phyloP scores from a whole-genome alignment of 1,284 basidiomycete species.

The Laetiporus sulphureus region DNA sequence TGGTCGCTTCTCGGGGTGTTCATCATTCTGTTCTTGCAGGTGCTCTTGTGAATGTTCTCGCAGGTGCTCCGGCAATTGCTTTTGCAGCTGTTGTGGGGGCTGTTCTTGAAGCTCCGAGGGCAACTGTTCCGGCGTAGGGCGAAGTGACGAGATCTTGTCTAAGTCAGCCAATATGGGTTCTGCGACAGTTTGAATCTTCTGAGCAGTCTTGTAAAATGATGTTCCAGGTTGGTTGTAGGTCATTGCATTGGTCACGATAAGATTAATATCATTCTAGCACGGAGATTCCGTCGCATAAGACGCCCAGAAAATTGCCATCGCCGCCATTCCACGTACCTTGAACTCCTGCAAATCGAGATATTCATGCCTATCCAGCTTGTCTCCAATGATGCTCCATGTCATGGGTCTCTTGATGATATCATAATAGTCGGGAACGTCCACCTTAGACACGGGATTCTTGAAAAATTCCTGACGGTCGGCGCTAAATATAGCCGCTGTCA shows the following conservation, averaged over 20 bases:
- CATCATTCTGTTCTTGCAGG: no score
- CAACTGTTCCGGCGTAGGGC: neutral
- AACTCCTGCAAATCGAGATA: slow-evolving; percentile 78
- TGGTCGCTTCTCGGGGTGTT: no score
- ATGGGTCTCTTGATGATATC: slow-evolving; percentile 85
- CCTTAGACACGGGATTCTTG: slow-evolving; percentile 72
- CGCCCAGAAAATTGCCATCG: neutral
- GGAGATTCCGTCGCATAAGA: neutral
- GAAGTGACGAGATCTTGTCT: slow-evolving; percentile 20
- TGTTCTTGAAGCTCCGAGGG: no score
- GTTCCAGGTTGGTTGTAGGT: slow-evolving; percentile 81
- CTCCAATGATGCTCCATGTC: slow-evolving; percentile 81
- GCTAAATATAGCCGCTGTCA: slow-evolving; percentile 40
- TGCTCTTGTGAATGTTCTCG: no score
- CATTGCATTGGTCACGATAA: slow-evolving; percentile 85
- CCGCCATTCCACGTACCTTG: slow-evolving; percentile 43
- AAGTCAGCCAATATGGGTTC: slow-evolving; percentile 58
- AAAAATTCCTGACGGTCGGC: slow-evolving; percentile 74
- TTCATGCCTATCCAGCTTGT: slow-evolving; percentile 69
- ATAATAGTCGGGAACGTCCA: slow-evolving; percentile 89
- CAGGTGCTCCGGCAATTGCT: no score
- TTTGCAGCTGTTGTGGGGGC: no score
- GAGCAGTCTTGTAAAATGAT: slow-evolving; percentile 67
- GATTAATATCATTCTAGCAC: slow-evolving; percentile 68
- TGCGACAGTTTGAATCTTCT: slow-evolving; percentile 57